phyloP scores from a whole-genome alignment of 129 eudicot species.

The Flaveria sonorensis region DNA sequence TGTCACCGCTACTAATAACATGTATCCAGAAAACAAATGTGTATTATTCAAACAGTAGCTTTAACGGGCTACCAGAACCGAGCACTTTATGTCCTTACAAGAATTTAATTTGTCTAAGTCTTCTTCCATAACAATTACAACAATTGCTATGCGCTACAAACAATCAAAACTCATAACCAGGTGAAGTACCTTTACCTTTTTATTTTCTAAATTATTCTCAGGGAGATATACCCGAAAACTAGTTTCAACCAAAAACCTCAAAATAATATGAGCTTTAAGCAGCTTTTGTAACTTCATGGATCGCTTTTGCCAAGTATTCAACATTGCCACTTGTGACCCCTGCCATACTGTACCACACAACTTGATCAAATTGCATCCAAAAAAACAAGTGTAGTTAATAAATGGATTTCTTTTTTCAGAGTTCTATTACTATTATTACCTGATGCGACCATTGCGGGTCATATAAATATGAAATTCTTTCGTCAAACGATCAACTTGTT shows the following conservation, averaged over 20 bases:
- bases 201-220: constrained; percentile 29
- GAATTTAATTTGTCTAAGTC: background rate
- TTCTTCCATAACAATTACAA: constrained; percentile 1
- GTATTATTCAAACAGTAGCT: constrained; percentile 20
- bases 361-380: constrained; percentile 8
- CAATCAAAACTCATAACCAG: constrained; percentile 13
- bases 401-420: background rate
- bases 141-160: constrained; percentile 23
- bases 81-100: constrained; percentile 9
- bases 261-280: constrained; percentile 17
- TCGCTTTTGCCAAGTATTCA: constrained; percentile 88
- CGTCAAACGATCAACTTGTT: constrained; percentile 94
- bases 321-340: constrained; percentile 96
- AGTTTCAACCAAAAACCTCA: constrained; percentile 11
- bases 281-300: constrained; percentile 80
- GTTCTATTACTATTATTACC: constrained; percentile 49
- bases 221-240: constrained; percentile 16
- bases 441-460: constrained; percentile 97
- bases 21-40: background rate
- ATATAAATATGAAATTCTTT: constrained; percentile 79
- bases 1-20: background rate
- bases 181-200: constrained; percentile 15
- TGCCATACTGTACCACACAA: constrained; percentile 73
- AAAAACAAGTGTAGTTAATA: constrained; percentile 6
- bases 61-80: background rate